A percentile compares a stretch with the other conserved stretches of the same genome.
phyloP scores from a whole-genome alignment of 495 filamentous ascomycete species.

The Tuber umbilicatum region DNA sequence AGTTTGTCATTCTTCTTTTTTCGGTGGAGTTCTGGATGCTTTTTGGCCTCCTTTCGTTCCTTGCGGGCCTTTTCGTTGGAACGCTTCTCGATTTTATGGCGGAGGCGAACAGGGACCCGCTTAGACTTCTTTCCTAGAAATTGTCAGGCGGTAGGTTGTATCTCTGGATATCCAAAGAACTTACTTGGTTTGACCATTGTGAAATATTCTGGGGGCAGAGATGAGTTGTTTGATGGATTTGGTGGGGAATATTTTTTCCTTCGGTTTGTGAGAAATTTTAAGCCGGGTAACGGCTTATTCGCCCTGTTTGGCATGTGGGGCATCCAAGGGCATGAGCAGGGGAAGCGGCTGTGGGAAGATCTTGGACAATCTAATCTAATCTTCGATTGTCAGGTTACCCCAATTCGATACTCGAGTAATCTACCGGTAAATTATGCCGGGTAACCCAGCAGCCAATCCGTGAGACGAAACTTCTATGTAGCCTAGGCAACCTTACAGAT shows the following conservation, averaged over 20 bases:
- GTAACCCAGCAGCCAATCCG: not conserved
- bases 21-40: conserved; percentile 92
- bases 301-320: not conserved
- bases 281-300: not conserved
- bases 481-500: not conserved
- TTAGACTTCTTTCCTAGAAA: conserved; percentile 83
- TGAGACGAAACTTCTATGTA: not conserved
- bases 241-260: not conserved
- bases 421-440: not conserved
- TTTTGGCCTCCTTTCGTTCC: conserved; percentile 76
- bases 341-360: not conserved
- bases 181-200: conserved; percentile 52
- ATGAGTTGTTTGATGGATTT: conserved; percentile 2
- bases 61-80: conserved; percentile 86
- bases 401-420: too few species aligned
- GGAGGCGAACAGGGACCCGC: conserved; percentile 74
- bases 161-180: conserved; percentile 15
- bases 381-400: not conserved
- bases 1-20: conserved; percentile 72
- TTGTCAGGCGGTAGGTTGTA: not conserved
- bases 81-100: conserved; percentile 94
- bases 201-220: conserved; percentile 2
- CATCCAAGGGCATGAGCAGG: not conserved
- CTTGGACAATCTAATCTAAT: not conserved
- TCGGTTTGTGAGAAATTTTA: not conserved